Evolutionary conservation across 495 filamentous ascomycete genomes (phyloP), one percentile per base, ranked within the genome.

Genomic region (Hamigera avellanea): DNA sequence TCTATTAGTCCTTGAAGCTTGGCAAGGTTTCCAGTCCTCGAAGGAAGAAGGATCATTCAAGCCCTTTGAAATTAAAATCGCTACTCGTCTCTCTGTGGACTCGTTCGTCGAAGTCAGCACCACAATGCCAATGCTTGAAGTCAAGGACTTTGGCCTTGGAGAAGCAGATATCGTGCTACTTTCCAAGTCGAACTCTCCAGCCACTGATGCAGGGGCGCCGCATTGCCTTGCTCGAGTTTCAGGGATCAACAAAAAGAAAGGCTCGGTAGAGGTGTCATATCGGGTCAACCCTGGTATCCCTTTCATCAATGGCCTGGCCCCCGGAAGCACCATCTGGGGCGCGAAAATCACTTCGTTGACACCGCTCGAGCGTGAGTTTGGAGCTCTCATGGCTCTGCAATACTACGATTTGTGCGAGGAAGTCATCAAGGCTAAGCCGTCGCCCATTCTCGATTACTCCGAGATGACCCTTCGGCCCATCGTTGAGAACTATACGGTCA

Each of bases 381-480:
- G 84, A 33, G 85, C 93, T 6, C 56, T 98, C 19, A 78, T 83
- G 59, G 86, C 82, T 48, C 59, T 98, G 36, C 78, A 95, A 50
- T 95, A 91, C 53, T 96, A 95, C 42, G 91, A 98, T 59, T 70
- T 98, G 28, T 89, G 87, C 59, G 78, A 86, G 23, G 91, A 98
- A 54, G 80, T 98, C 36, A 62, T 91, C 33, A 72, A 76, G 45
- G 91, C 88, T 2, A 84, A 85, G 47, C 89, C 93, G 1, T 93
- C 91, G 13, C 84, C 84, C 3, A 68, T 94, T 50, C 76, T 91
- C 14, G 73, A 71, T 7, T 93, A 93, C 48, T 72, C 73, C 13
- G 79, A 85, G 14, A 69, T 81, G 37, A 76, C 72, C 32, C 62
- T 95, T 12, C 65, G 74, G 10, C 62, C 70, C 12, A 65, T 84